Base-by-base conservation (phyloP, 495 filamentous ascomycete genomes). In the Aspergillus saccharolyticus region DNA sequence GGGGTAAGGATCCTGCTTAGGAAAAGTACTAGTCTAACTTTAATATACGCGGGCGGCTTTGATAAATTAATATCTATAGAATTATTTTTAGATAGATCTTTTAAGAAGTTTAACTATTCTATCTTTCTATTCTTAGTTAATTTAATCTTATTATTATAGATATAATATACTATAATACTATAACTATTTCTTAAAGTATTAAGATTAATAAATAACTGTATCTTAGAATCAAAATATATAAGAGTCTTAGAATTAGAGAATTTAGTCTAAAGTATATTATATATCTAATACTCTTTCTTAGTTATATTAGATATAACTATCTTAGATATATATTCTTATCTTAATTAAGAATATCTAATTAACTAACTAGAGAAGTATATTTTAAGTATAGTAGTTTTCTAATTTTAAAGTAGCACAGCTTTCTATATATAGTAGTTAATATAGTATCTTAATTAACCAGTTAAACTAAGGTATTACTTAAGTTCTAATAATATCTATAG, bases 111-210 rank as follows among this genome's bases (percentile, higher is more conserved):
- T n/a, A n/a, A 28, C 25, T 28, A 28, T 28, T 28, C 9, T 28
- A 25, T 20, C 48, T 51, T 14, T n/a, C n/a, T 24, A 51, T 51
- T 24, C 48, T 51, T 24, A 51, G 20, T n/a, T n/a, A n/a, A 2
- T 5, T 24, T 24, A 24, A 21, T 25, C n/a, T 24, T 51, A 51
- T 22, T 25, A 30, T 52, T 28, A 3, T 33, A 39, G n/a, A 52
- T 52, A 52, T 52, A 52, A 52, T 52, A 52, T 3, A 52, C 4
- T 25, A 52, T 52, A 30, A 52, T 39, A 30, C 14, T 52, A 30
- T 52, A 52, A 33, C 12, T 30, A 25, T 30, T 18, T n/a, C 18
- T 1, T 4, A 17, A 52, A n/a, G 33, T 33, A 33, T 52, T 39
- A 15, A 52, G 17, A 39, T 52, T 39, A 33, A 52, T 28, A 52